These are phyloP conservation scores for Clarireedia hainanense DNA, from an alignment of 2,329 filamentous ascomycete species.

Conservation along the genomic window DNA sequence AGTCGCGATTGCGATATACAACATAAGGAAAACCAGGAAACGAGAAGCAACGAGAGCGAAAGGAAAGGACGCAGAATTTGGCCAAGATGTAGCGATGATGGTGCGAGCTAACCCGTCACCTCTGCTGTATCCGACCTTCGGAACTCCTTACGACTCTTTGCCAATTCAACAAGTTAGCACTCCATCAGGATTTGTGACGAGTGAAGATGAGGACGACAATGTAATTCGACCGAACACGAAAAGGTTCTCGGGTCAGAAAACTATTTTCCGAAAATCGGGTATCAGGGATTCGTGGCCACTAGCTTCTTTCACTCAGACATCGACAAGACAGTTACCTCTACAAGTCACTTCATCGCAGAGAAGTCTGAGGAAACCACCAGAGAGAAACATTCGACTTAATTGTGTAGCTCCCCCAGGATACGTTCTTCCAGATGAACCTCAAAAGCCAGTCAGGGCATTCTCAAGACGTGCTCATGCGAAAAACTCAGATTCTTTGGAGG, in stretches of 20 bases:
- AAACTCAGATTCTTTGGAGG: conserved; percentile 5
- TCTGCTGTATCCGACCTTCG: not conserved
- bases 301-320: conserved; percentile 11
- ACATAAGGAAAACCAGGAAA: not conserved
- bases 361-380: not conserved
- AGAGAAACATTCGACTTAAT: conserved; percentile 17
- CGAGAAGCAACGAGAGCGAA: not conserved
- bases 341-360: conserved; percentile 4
- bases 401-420: conserved; percentile 24
- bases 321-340: conserved; percentile 1
- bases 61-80: not conserved
- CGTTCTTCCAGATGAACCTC: conserved; percentile 15
- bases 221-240: conserved; percentile 7
- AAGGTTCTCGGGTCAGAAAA: conserved; percentile 10
- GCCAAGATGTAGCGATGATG: not conserved
- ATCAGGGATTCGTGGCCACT: conserved; percentile 27
- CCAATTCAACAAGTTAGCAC: not conserved
- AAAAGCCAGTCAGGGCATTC: conserved; percentile 13
- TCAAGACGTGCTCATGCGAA: not conserved
- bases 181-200: not conserved
- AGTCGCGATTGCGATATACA: not conserved
- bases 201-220: conserved; percentile 6
- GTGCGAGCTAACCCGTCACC: not conserved
- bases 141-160: conserved; percentile 1
- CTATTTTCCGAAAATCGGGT: conserved; percentile 14